Evolutionary conservation across 2,329 filamentous ascomycete genomes (phyloP), one percentile per base, ranked within the genome.

Genomic region (Neoascochyta sp.): DNA sequence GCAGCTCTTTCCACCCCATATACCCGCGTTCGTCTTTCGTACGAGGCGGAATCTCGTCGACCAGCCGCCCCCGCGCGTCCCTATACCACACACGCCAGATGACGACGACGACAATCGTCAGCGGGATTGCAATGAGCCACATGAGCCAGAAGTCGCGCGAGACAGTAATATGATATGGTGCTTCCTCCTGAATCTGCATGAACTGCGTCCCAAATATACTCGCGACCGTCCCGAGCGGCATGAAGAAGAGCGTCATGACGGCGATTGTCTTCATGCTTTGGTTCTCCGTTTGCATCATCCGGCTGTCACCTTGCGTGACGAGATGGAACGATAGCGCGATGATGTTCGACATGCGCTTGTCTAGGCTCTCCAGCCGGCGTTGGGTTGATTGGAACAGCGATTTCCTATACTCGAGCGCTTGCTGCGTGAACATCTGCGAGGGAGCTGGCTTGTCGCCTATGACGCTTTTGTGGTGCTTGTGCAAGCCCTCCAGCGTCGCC

Each of bases 221-320:
- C 0, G 57, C 53, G 0, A 58, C 41, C 1, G 63, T 62, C 3
- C 63, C 57, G 1, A 62, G 51, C 3, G 67, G 67, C 22, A 70
- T 54, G 52, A 69, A 69, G 4, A 66, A 50, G 11, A 69, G 39
- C 1, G 67, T 69, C 37, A 66, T 50, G 7, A 68, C 52, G 0
- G 67, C 67, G 11, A 70, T 67, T 0, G 63, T 66, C 43, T 68
- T 68, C 67, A 70, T 69, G 9, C 63, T 65, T 10, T 60, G 54
- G 21, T 54, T 63, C 36, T 68, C 64, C 7, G 54, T 45, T 27
- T 59, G 50, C 45, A 66, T 53, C 3, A 57, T 38, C 11, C 46
- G 49, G 23, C 53, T 63, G 42, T 67, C 63, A 12, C 48, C 49
- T 36, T 65, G 62, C 3, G 59, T 62, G 12, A 67, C 63, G 1